A percentile compares a stretch with the other conserved stretches of the same genome.
phyloP scores from a whole-genome alignment of 495 filamentous ascomycete genomes.

The Stereocaulon alpinum region DNA sequence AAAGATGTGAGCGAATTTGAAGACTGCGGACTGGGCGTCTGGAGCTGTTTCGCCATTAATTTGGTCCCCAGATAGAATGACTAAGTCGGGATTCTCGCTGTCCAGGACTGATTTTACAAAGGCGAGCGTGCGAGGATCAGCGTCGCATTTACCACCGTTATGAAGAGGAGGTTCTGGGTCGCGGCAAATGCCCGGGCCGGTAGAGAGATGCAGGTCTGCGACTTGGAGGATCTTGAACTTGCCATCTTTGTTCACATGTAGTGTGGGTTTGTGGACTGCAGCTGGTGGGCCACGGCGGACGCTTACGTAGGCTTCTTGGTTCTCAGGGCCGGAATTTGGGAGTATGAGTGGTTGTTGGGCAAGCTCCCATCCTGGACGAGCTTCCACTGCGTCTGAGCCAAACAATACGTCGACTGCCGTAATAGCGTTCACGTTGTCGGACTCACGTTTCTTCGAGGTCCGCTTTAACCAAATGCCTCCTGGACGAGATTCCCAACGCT shows the following conservation, averaged over 20 bases:
- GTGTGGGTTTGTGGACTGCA: constrained; percentile 52
- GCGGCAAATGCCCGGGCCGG: constrained; percentile 73
- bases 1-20: constrained; percentile 83
- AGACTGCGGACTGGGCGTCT: constrained; percentile 86
- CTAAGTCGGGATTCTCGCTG: constrained; percentile 83
- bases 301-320: constrained; percentile 59
- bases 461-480: constrained; percentile 83
- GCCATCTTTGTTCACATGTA: constrained; percentile 73
- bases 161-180: constrained; percentile 65
- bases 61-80: constrained; percentile 85
- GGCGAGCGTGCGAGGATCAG: constrained; percentile 82
- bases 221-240: constrained; percentile 95
- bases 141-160: constrained; percentile 72
- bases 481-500: constrained; percentile 70
- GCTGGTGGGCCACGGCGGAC: constrained; percentile 58
- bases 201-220: constrained; percentile 84
- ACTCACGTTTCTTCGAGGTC: constrained; percentile 61
- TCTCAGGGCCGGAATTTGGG: constrained; percentile 44
- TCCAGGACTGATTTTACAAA: constrained; percentile 76
- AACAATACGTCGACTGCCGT: constrained; percentile 87
- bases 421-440: constrained; percentile 65
- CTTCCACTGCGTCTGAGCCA: constrained; percentile 87
- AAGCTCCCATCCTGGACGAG: constrained; percentile 70
- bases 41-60: constrained; percentile 88
- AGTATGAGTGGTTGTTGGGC: constrained; percentile 59